Conservation (phyloP, 306 rosid genomes). For the Quercus parvula region DNA sequence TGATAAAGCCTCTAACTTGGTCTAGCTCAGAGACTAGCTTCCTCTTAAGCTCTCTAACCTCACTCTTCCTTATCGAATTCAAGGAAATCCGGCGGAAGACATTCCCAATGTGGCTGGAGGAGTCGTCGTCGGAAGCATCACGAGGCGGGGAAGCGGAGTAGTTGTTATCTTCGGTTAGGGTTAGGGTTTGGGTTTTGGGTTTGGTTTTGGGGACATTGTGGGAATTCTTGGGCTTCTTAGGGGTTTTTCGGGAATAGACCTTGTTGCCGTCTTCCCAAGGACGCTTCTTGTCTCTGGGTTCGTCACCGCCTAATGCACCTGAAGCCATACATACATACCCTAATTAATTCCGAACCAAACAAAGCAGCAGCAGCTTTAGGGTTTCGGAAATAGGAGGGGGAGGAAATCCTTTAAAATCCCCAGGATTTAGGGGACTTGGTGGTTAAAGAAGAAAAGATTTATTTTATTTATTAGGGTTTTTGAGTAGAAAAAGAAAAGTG, state of each 20-base stretch:
- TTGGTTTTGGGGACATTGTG: neutral
- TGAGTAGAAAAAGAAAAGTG: too few species aligned
- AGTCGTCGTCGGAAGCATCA: conserved; percentile 22
- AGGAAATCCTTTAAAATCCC: too few species aligned
- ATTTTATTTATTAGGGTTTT: too few species aligned
- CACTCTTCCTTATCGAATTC: conserved; percentile 27
- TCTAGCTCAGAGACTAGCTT: conserved; percentile 73
- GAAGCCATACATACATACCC: conserved; percentile 82
- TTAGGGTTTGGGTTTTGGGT: neutral
- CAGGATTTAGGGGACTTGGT: too few species aligned
- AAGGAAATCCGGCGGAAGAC: conserved; percentile 23
- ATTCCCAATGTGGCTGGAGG: conserved; percentile 31
- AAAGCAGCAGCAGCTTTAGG: too few species aligned
- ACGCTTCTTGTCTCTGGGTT: conserved; percentile 47
- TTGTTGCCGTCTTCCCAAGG: conserved; percentile 41
- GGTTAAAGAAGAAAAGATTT: too few species aligned
- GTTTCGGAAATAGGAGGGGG: too few species aligned
- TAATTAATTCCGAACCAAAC: too few species aligned
- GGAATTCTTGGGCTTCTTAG: conserved; percentile 46
- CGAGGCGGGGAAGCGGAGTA: neutral
- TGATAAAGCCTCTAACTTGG: conserved; percentile 57
- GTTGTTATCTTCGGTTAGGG: conserved; percentile 8
- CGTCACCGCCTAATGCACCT: conserved; percentile 62
- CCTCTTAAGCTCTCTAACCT: conserved; percentile 45
- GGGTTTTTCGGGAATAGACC: conserved; percentile 67